Evolutionary conservation across 1,139 yeast species (phyloP).

Genomic region (Sugiyamaella xylanicola): DNA sequence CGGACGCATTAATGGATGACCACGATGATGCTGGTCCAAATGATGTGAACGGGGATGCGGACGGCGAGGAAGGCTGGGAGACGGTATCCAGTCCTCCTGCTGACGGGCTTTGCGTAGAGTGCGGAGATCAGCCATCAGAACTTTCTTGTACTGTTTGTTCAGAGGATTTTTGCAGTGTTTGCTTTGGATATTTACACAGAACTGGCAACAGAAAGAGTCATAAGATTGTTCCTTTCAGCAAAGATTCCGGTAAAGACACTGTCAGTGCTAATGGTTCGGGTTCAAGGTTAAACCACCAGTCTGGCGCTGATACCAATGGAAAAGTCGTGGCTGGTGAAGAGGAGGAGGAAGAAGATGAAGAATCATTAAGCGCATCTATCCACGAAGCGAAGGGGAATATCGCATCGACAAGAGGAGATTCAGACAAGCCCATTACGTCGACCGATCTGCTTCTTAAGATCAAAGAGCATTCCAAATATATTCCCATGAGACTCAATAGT

Average conservation of each 20-base stretch:
- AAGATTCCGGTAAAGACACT: slow-evolving; percentile 27
- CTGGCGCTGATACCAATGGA: slow-evolving; percentile 16
- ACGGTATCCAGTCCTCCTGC: slow-evolving; percentile 18
- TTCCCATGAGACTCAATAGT: slow-evolving; percentile 64
- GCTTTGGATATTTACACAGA: slow-evolving; percentile 64
- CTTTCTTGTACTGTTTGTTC: slow-evolving; percentile 58
- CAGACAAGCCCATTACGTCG: slow-evolving; percentile 23
- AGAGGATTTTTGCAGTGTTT: slow-evolving; percentile 66
- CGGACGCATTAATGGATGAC: slow-evolving; percentile 37
- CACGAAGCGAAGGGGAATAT: slow-evolving; percentile 29
- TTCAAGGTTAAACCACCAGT: no score
- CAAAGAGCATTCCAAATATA: slow-evolving; percentile 52
- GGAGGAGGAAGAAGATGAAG: slow-evolving; percentile 28
- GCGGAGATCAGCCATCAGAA: slow-evolving; percentile 69
- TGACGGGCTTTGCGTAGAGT: slow-evolving; percentile 58
- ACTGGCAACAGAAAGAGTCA: slow-evolving; percentile 55
- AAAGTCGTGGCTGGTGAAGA: slow-evolving; percentile 26
- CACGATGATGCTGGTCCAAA: slow-evolving; percentile 19
- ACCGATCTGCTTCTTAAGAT: slow-evolving; percentile 43
- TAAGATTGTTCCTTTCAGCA: slow-evolving; percentile 33
- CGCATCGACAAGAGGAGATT: slow-evolving; percentile 36
- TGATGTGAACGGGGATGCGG: not conserved
- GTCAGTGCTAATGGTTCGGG: no score
- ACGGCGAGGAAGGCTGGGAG: slow-evolving; percentile 1
- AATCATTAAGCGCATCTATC: slow-evolving; percentile 14